Evolutionary conservation across 148 eudicot genomes (phyloP).

Genomic region (Nyssa sinensis): DNA sequence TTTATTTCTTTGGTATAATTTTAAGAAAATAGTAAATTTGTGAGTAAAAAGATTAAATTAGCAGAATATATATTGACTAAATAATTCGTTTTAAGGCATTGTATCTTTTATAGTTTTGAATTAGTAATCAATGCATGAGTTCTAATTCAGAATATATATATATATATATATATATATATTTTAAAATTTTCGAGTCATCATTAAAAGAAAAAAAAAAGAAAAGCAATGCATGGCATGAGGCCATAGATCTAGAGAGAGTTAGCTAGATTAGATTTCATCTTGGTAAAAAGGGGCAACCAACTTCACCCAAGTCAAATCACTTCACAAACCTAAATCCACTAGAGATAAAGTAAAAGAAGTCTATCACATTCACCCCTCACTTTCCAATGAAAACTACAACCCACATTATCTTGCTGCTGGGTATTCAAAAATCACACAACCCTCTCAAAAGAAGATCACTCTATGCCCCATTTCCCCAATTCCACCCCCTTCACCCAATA

Average conservation of each 20-base stretch:
- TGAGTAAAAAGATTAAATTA: neutral
- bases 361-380: constrained; percentile 17
- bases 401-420: constrained; percentile 58
- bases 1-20: neutral
- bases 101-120: too few species aligned
- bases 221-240: neutral
- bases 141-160: too few species aligned
- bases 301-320: constrained; percentile 28
- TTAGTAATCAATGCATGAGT: too few species aligned
- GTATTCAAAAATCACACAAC: constrained; percentile 29
- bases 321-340: constrained; percentile 17
- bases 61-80: neutral
- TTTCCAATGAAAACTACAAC: constrained; percentile 32
- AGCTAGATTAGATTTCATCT: constrained; percentile 2
- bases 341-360: constrained; percentile 13
- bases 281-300: constrained; percentile 7
- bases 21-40: neutral
- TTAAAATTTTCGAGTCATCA: too few species aligned
- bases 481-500: neutral
- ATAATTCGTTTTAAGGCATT: too few species aligned
- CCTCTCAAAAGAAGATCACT: constrained; percentile 23
- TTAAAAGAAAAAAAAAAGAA: too few species aligned
- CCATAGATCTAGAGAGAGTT: neutral
- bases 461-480: constrained; percentile 13
- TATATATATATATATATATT: too few species aligned